Evolutionary conservation across 2,329 filamentous ascomycete genomes (phyloP), one percentile per base, ranked within the genome.

Genomic region (Gnomoniopsis smithogilvyi): DNA sequence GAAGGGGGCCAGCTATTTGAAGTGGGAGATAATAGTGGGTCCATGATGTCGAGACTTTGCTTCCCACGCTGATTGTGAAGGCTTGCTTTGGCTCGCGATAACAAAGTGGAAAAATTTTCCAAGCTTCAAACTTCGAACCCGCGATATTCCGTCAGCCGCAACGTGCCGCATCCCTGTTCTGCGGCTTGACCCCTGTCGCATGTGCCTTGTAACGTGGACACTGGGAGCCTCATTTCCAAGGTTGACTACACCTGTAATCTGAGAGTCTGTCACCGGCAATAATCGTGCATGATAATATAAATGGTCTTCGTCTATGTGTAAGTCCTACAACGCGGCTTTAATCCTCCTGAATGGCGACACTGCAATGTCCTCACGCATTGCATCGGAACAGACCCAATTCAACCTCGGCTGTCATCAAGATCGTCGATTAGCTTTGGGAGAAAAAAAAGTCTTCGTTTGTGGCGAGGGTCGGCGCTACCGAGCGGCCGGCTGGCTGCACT

Each of bases 201-300:
- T 24, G 54, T 43, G 38, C 43, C 22, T 58, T 21, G 15, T n/a
- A 30, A 8, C 26, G 26, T 30, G 26, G 26, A 24, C 34, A 51
- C 24, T 43, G 34, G 59, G 58, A 61, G 59, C 59, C 59, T 54
- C 59, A 54, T 54, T 43, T 34, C 38, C 53, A 51, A 61, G 50
- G 59, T 57, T 54, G 22, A 51, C 24, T 43, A 50, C 34, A 26
- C 33, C 19, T 6, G 17, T 34, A n/a, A n/a, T n/a, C n/a, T n/a
- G n/a, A n/a, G n/a, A n/a, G n/a, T n/a, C n/a, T n/a, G n/a, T n/a
- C n/a, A n/a, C n/a, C n/a, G n/a, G n/a, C n/a, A n/a, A n/a, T n/a
- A n/a, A n/a, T n/a, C n/a, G n/a, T n/a, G n/a, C n/a, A n/a, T n/a
- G n/a, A n/a, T n/a, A n/a, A n/a, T n/a, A n/a, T n/a, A n/a, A n/a